These are phyloP conservation scores for Mycena olivaceomarginata DNA, from an alignment of 768 basidiomycete species.

Conservation along the genomic window DNA sequence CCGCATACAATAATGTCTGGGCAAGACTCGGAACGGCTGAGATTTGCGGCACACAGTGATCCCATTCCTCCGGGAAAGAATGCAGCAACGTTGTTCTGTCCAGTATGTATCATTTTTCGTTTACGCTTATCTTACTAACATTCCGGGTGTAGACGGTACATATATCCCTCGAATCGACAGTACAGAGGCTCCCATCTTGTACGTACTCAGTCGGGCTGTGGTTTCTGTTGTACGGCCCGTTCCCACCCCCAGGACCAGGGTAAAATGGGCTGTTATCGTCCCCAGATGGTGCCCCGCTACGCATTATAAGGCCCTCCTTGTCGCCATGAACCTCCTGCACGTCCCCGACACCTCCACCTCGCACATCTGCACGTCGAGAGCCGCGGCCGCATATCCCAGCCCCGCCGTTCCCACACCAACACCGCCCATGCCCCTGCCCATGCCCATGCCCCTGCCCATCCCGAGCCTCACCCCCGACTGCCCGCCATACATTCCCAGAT, in stretches of 20 bases:
- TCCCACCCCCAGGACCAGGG: slow-evolving; percentile 44
- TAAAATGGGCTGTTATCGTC: slow-evolving; percentile 35
- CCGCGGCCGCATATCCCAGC: slow-evolving; percentile 47
- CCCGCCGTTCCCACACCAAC: slow-evolving; percentile 42
- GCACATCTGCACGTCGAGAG: slow-evolving; percentile 71
- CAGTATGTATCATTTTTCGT: slow-evolving; percentile 69
- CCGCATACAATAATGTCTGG: slow-evolving; percentile 71
- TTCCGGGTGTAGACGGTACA: background rate
- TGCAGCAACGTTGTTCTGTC: slow-evolving; percentile 76
- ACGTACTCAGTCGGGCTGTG: slow-evolving; percentile 16
- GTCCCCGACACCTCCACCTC: slow-evolving; percentile 75
- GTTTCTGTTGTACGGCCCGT: slow-evolving; percentile 39
- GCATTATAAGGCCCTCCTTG: slow-evolving; percentile 73
- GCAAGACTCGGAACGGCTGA: slow-evolving; percentile 76
- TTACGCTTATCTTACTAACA: slow-evolving; percentile 14
- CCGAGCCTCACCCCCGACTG: slow-evolving; percentile 40
- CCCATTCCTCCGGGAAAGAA: slow-evolving; percentile 70
- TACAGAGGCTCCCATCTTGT: background rate
- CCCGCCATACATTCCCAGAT: slow-evolving; percentile 49
- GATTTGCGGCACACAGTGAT: slow-evolving; percentile 66
- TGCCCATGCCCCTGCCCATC: slow-evolving; percentile 42
- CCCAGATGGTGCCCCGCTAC: slow-evolving; percentile 46
- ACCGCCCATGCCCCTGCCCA: slow-evolving; percentile 45
- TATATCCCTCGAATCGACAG: no score
- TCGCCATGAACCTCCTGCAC: slow-evolving; percentile 75